These are phyloP conservation scores for Pseudoneurospora amorphoporcata DNA, from an alignment of 495 filamentous ascomycete species.

Conservation along the genomic window DNA sequence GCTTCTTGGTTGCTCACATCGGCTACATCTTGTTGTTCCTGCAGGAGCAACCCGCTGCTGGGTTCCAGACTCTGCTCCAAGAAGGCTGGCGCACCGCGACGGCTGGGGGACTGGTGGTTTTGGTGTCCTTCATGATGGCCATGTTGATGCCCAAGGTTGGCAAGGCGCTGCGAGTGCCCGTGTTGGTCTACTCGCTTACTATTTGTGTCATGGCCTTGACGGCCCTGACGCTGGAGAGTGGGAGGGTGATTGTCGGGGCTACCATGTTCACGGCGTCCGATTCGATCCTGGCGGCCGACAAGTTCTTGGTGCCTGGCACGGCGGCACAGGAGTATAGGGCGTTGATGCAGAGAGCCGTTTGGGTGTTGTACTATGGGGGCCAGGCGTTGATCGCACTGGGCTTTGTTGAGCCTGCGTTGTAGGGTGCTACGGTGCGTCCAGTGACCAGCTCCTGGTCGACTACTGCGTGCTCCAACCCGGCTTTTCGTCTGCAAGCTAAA, in stretches of 20 bases:
- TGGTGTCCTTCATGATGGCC: slow-evolving; percentile 7
- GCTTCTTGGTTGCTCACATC: slow-evolving; percentile 17
- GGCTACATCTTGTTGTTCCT: slow-evolving; percentile 16
- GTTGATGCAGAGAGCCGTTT: slow-evolving; percentile 21
- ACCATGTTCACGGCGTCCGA: slow-evolving; percentile 19
- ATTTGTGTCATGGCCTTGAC: slow-evolving; percentile 31
- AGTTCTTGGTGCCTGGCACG: slow-evolving; percentile 12
- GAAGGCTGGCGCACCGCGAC: background rate
- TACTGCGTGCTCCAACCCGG: background rate
- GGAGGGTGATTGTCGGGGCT: slow-evolving; percentile 9
- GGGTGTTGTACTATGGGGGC: slow-evolving; percentile 20
- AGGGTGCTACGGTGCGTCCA: background rate
- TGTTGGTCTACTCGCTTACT: slow-evolving; percentile 40
- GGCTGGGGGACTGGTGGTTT: background rate
- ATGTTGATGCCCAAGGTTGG: slow-evolving; percentile 11
- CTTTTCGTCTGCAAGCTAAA: background rate
- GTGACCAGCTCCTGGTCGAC: background rate
- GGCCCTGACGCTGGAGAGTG: slow-evolving; percentile 11
- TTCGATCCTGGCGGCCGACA: slow-evolving; percentile 13
- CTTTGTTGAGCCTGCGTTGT: background rate
- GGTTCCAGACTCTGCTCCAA: background rate
- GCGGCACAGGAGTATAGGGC: background rate
- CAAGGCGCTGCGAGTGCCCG: slow-evolving; percentile 35
- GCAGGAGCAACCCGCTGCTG: background rate
- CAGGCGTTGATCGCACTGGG: slow-evolving; percentile 21